Evolutionary conservation across 73 alveolate genomes (phyloP), one percentile per base, ranked within the genome.

Genomic region (Paramecium biaurelia): DNA sequence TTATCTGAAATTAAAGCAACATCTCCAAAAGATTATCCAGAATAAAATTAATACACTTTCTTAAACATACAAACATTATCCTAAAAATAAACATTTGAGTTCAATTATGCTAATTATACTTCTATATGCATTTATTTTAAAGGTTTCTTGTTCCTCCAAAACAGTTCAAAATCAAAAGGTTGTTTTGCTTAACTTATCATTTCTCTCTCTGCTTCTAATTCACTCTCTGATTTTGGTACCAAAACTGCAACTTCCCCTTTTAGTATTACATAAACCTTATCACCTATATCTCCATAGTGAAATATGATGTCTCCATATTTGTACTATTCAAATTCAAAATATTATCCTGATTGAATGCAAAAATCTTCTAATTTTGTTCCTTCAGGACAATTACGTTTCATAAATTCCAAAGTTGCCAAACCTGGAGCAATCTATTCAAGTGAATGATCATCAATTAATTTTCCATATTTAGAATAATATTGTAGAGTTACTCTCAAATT

Each of bases 21-120:
- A 43, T 79, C 90, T 30, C 90, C 90, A 43, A 79, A 79, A 4
- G 76, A 79, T 42, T 79, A 79, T 42, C 90, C 90, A 23, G 90
- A 79, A 45, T 43, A 43, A 45, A 41, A 79, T 43, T 79, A 26
- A 20, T 43, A 79, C 8, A 79, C 74, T 34, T 79, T 63, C 47
- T 63, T 63, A 63, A 63, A 63, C 84, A 63, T 11, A 37, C 87
- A 74, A n/a, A 74, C 42, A 41, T 23, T 23, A 12, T 37, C 32
- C 67, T 74, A 4, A 8, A 74, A 37, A 23, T 37, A 74, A 14
- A 74, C 1, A 34, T 74, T 74, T 34, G 59, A 23, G n/a, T 37
- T 74, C 14, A 14, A 14, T n/a, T 34, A 34, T 34, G 37, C 84
- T 32, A 63, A 74, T 12, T 5, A 10, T 18, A 14, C 41, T 63